Evolutionary conservation across 306 rosid species (phyloP).

Genomic region (Vachellia collinsii): DNA sequence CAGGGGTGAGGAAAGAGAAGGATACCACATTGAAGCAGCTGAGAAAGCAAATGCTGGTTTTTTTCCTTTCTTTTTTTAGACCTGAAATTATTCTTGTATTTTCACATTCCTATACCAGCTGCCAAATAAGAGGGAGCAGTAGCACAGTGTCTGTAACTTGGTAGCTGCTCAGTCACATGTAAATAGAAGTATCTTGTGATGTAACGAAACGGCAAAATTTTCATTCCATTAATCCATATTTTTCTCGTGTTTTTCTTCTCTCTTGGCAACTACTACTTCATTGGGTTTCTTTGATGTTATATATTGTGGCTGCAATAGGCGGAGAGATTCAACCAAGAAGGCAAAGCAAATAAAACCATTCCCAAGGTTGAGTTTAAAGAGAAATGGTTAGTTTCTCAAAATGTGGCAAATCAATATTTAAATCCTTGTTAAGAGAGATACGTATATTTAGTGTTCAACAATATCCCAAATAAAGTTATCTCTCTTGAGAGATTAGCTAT

Average conservation of each 20-base stretch:
- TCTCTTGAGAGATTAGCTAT: too few species aligned
- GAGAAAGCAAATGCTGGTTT: slow-evolving; percentile 36
- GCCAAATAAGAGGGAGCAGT: slow-evolving; percentile 53
- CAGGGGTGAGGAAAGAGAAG: slow-evolving; percentile 39
- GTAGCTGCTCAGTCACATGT: slow-evolving; percentile 60
- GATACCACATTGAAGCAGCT: slow-evolving; percentile 10
- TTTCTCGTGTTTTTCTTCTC: slow-evolving; percentile 28
- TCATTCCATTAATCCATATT: slow-evolving; percentile 70
- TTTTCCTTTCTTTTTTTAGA: not conserved
- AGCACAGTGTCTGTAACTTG: slow-evolving; percentile 53
- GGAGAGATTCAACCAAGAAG: too few species aligned
- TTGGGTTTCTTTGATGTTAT: not conserved
- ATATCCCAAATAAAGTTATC: too few species aligned
- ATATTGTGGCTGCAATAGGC: too few species aligned
- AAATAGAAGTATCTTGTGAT: slow-evolving; percentile 76
- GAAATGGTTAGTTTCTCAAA: too few species aligned
- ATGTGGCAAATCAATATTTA: too few species aligned
- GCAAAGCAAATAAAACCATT: too few species aligned
- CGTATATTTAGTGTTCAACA: too few species aligned
- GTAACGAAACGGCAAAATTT: slow-evolving; percentile 42
- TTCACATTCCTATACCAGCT: slow-evolving; percentile 48
- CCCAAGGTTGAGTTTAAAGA: too few species aligned
- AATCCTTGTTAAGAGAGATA: too few species aligned
- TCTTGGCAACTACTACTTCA: slow-evolving; percentile 14
- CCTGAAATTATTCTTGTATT: slow-evolving; percentile 43